These are phyloP conservation scores for Marchantia polymorpha DNA, from an alignment of 225 moss, liverwort and hornwort species.

Conservation along the genomic window DNA sequence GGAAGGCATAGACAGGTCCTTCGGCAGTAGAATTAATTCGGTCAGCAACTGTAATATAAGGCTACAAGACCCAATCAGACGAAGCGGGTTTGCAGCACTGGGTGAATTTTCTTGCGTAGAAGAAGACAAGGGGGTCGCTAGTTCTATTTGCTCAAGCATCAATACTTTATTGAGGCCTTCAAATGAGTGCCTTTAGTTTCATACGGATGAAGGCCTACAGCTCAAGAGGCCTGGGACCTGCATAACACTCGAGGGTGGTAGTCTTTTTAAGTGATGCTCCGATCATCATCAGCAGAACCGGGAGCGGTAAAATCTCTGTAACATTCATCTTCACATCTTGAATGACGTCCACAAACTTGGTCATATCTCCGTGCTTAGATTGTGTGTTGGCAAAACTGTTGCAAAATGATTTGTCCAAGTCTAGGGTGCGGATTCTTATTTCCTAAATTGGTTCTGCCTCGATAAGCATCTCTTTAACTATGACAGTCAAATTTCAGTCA, in stretches of 20 bases:
- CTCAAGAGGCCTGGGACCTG: background rate
- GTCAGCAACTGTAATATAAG: constrained; percentile 14
- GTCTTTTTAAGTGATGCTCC: background rate
- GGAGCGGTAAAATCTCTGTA: background rate
- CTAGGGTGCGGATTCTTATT: too few species aligned
- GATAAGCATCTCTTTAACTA: too few species aligned
- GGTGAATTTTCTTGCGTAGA: constrained; percentile 3
- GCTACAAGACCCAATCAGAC: background rate
- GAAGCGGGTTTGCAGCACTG: background rate
- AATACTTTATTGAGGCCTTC: background rate
- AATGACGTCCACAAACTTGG: background rate
- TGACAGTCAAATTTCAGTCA: too few species aligned
- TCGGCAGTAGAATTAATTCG: constrained; percentile 6
- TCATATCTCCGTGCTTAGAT: too few species aligned
- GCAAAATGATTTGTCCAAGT: too few species aligned
- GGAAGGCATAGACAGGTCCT: background rate
- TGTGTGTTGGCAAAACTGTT: too few species aligned
- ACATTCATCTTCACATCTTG: background rate
- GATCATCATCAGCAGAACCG: background rate
- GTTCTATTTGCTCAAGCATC: background rate
- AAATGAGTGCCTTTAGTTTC: constrained; percentile 5
- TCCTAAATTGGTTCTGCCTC: too few species aligned
- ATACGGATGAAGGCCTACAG: background rate
- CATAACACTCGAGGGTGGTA: background rate
- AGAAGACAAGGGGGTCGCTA: background rate